These are phyloP conservation scores for Bonia amplexicaulis DNA, from an alignment of 176 grass and related monocot species.

Conservation along the genomic window DNA sequence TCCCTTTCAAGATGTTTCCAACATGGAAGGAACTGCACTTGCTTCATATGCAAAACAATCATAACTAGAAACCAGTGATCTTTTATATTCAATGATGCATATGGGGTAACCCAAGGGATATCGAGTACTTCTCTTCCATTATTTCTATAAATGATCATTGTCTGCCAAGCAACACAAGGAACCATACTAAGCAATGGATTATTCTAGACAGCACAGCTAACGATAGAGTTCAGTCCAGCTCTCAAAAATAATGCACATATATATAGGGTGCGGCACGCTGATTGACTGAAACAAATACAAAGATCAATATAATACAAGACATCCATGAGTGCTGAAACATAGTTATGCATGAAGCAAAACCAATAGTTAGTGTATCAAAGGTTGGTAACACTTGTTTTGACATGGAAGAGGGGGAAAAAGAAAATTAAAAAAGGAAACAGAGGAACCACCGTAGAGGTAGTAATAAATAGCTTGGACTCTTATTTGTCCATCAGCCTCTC, in stretches of 20 bases:
- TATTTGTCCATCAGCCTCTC: slow-evolving; percentile 20
- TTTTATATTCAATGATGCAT: neutral
- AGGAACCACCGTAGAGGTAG: slow-evolving; percentile 27
- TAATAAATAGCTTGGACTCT: slow-evolving; percentile 30
- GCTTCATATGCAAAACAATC: neutral
- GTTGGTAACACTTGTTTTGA: slow-evolving; percentile 36
- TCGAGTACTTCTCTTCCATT: neutral
- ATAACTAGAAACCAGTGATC: neutral
- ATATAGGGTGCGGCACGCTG: too few species aligned
- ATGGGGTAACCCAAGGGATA: neutral
- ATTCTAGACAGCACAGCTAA: neutral
- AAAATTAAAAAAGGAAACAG: neutral
- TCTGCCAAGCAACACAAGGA: neutral
- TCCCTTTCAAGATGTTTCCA: neutral
- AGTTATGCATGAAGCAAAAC: neutral
- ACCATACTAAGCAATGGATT: neutral
- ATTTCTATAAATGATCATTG: neutral
- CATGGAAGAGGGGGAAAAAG: slow-evolving; percentile 43
- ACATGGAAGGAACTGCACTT: neutral
- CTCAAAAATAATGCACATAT: neutral
- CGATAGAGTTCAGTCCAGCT: too few species aligned
- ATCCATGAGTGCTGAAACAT: neutral
- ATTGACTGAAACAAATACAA: neutral
- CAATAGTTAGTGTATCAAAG: slow-evolving; percentile 23
- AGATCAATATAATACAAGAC: neutral